Evolutionary conservation across 2,329 filamentous ascomycete species (phyloP), one percentile per base, ranked within the genome.

Genomic region (Tetracladium maxilliforme): DNA sequence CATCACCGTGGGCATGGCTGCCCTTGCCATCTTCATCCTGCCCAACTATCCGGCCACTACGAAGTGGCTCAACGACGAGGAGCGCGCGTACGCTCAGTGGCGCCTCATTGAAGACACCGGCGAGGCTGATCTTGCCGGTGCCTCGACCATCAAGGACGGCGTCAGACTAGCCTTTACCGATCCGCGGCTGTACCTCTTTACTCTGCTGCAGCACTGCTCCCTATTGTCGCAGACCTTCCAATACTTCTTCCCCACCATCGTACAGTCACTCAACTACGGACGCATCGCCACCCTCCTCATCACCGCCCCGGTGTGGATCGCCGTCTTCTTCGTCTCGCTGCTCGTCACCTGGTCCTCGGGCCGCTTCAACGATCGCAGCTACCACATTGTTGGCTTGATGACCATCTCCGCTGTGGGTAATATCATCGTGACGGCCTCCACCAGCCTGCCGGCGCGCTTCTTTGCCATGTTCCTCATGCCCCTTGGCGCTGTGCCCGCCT

Each of bases 191-290:
- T 69, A 64, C 32, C 32, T 69, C 2, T 67, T 70, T 26, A 52
- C 64, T 3, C 44, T 69, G 13, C 44, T 70, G 4, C 63, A 70
- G 36, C 64, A 68, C 28, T 38, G 54, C n/a, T 59, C 52, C 16
- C 33, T 67, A 10, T 43, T 65, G 2, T 54, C 56, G 1, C 62
- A 69, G 37, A 64, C 61, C 2, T 72, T 74, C 37, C 65, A 70
- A 22, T 73, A 73, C 39, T 74, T 74, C 48, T 75, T 76, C 45
- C 71, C 71, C 0, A 66, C 59, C 0, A 70, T 77, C 20, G 64
- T 75, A 2, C 56, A 66, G 21, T 72, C 66, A 0, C 54, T 77
- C 0, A 65, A 67, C 0, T 76, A 68, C 40, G 51, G 54, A 6
- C 57, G 47, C 14, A 61, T 68, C 22, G 46, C 53, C 10, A 70